These are phyloP conservation scores for Coemansia sp. DNA, from an alignment of 371 early-diverging fungal species.

Conservation along the genomic window DNA sequence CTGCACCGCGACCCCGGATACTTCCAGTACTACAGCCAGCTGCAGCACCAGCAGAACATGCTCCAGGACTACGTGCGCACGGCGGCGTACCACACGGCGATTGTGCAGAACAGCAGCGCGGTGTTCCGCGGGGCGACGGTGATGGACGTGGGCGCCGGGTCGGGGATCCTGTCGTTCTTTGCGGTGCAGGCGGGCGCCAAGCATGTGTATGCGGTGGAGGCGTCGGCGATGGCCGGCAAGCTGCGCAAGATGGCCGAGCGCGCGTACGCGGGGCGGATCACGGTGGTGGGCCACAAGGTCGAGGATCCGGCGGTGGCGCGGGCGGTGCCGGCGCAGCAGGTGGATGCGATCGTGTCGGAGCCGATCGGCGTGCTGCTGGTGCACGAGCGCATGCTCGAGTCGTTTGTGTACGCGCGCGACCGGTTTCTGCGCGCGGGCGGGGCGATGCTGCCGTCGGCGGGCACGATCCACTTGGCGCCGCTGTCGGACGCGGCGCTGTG, in stretches of 20 bases:
- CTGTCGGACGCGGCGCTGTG: slow-evolving; percentile 79
- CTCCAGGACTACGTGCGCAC: slow-evolving; percentile 92
- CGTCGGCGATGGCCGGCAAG: slow-evolving; percentile 91
- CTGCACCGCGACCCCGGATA: slow-evolving; percentile 73
- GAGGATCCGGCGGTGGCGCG: slow-evolving; percentile 68
- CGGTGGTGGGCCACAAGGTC: slow-evolving; percentile 84
- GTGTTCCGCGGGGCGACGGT: slow-evolving; percentile 79
- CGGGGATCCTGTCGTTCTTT: slow-evolving; percentile 93
- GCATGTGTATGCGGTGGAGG: slow-evolving; percentile 94
- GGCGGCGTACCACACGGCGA: slow-evolving; percentile 90
- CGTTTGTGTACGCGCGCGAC: slow-evolving; percentile 61
- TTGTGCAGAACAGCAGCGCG: slow-evolving; percentile 69
- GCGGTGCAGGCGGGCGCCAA: slow-evolving; percentile 89
- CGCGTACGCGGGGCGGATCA: slow-evolving; percentile 70
- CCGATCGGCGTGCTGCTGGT: slow-evolving; percentile 95
- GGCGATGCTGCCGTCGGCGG: slow-evolving; percentile 84
- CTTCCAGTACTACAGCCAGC: slow-evolving; percentile 92
- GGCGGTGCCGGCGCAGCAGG: slow-evolving; percentile 58
- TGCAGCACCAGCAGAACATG: slow-evolving; percentile 99
- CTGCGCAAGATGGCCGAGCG: slow-evolving; percentile 73
- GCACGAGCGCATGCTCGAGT: slow-evolving; percentile 85
- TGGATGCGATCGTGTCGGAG: slow-evolving; percentile 94
- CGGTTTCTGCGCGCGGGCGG: slow-evolving; percentile 91
- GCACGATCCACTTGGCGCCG: slow-evolving; percentile 87
- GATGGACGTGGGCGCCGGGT: slow-evolving; percentile 96